Percentiles rank a stretch among this genome's conserved stretches.
Conservation (phyloP, 2,329 filamentous ascomycete species). For the Esteya vermicola region DNA sequence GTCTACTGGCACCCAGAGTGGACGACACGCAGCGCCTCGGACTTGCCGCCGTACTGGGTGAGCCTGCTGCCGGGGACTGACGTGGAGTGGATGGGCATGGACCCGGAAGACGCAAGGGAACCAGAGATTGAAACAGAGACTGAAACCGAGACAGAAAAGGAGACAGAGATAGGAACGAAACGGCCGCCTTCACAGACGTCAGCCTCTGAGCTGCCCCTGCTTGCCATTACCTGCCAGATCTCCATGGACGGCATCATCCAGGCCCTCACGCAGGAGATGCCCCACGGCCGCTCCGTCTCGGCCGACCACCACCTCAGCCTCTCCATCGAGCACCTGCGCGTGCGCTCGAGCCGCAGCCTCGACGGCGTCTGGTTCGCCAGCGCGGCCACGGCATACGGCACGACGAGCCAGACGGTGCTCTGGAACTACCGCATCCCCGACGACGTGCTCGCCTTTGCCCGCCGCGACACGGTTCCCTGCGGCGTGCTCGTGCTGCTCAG, state of each 20-base stretch:
- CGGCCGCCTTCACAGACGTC: too few relatives aligned
- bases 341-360: slow-evolving; percentile 15
- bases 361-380: slow-evolving; percentile 43
- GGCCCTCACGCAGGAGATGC: slow-evolving; percentile 26
- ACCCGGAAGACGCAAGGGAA: neutral
- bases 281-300: neutral
- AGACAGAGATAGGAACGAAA: neutral
- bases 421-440: slow-evolving; percentile 48
- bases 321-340: slow-evolving; percentile 31
- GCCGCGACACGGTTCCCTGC: slow-evolving; percentile 40
- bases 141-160: neutral
- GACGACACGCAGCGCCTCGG: slow-evolving; percentile 34
- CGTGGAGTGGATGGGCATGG: neutral
- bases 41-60: slow-evolving; percentile 47
- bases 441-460: slow-evolving; percentile 33
- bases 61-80: slow-evolving; percentile 20
- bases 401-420: slow-evolving; percentile 37
- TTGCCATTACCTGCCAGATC: slow-evolving; percentile 32
- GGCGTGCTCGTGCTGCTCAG: slow-evolving; percentile 42
- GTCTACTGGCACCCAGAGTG: slow-evolving; percentile 41
- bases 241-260: slow-evolving; percentile 29
- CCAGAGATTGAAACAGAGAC: slow-evolving; percentile 1
- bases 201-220: slow-evolving; percentile 4
- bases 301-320: slow-evolving; percentile 20
- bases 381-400: slow-evolving; percentile 39